Base-by-base conservation (phyloP, 768 basidiomycete genomes). In the Mycena rebaudengoi region DNA sequence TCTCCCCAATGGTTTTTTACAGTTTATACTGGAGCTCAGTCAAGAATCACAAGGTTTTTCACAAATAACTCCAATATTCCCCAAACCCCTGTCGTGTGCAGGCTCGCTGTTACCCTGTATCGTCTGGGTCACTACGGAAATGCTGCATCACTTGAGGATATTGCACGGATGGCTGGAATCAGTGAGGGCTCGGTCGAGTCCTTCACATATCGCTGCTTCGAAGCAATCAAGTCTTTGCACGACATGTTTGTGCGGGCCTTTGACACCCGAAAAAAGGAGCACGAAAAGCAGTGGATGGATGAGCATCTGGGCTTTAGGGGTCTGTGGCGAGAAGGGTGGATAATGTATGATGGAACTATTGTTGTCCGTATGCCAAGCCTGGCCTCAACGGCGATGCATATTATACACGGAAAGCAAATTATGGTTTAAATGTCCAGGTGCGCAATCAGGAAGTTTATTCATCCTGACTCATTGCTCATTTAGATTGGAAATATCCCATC, bases 171-270 rank as follows among this genome's bases (percentile, higher is more conserved):
- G 28, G 48, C 70, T 14, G 69, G 70, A 13, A 41, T 62, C 16
- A 59, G 61, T 13, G 64, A 66, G 25, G 70, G 70, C 16, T 32
- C 48, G 29, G 70, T 71, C 23, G 70, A 57, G 26, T 14, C 51
- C n/a, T 66, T 46, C 40, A 69, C 61, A 28, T 25, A 62, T 28
- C 56, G 62, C 14, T 60, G 59, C 30, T 49, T 60, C 44, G 60
- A 60, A n/a, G 64, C 39, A 26, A 33, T 50, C 32, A 32, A 50
- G 49, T n/a, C 2, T 4, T 23, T 50, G 4, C 49, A 50, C 32
- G 6, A 32, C 18, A 50, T 50, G 29, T 50, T 50, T 21, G 23
- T 50, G 4, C 49, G 49, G 4, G 8, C 49, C 2, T 23, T 32
- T 4, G 35, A 29, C 3, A 7, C 49, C 1, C 30, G 20, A 7